These are phyloP conservation scores for Pelargonium nanum DNA, from an alignment of 345 rosid species.

Conservation along the genomic window DNA sequence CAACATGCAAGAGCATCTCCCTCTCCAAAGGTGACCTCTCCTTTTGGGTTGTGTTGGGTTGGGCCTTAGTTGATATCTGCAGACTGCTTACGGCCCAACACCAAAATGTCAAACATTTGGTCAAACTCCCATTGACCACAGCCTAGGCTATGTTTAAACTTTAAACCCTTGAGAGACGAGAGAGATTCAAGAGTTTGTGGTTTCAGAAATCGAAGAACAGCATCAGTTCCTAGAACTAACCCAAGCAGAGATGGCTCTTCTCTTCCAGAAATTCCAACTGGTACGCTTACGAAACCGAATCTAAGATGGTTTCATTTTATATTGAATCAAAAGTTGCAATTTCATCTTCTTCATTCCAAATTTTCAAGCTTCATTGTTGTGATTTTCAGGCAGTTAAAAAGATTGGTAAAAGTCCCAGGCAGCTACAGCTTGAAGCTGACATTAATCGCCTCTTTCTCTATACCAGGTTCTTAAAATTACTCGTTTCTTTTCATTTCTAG, in stretches of 20 bases:
- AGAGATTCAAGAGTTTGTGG: too few relatives aligned
- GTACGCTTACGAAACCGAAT: conserved; percentile 9
- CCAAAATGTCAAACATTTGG: too few relatives aligned
- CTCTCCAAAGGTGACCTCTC: too few relatives aligned
- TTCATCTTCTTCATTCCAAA: neutral
- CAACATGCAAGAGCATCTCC: too few relatives aligned
- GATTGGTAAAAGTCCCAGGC: conserved; percentile 60
- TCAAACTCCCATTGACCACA: too few relatives aligned
- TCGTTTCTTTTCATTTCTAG: neutral
- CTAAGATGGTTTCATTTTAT: neutral
- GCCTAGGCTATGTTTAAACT: too few relatives aligned
- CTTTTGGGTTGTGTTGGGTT: too few relatives aligned
- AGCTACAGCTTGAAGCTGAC: conserved; percentile 72
- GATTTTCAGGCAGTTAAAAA: conserved; percentile 50
- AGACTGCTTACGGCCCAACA: too few relatives aligned
- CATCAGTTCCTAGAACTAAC: neutral
- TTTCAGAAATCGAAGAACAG: too few relatives aligned
- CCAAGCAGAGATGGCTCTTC: conserved; percentile 23
- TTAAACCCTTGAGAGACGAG: too few relatives aligned
- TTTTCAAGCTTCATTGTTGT: neutral
- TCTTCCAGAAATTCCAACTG: conserved; percentile 37
- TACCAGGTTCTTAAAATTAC: conserved; percentile 40
- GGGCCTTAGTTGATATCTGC: too few relatives aligned
- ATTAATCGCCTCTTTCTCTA: conserved; percentile 62
- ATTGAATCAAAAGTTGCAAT: neutral